Percentiles rank a stretch among this genome's conserved stretches.
Conservation (phyloP, 352 stramenopile species). For the Pythium brassicae region DNA sequence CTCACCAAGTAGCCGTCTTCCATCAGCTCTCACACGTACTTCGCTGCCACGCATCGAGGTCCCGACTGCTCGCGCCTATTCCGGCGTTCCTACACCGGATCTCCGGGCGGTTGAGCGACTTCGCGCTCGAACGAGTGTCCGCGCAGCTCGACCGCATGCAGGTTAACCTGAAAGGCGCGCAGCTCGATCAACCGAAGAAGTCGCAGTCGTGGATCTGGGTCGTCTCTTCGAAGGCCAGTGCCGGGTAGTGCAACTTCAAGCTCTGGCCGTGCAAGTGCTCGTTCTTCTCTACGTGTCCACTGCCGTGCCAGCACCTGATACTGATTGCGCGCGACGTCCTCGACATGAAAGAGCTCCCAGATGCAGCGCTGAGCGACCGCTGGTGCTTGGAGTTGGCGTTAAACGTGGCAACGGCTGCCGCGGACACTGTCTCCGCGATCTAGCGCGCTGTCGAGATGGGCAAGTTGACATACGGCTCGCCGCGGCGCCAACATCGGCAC, state of each 20-base stretch:
- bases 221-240: not conserved
- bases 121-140: not conserved
- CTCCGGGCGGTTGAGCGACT: not conserved
- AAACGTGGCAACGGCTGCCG: no score
- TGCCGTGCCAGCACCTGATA: constrained; percentile 2
- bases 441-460: no score
- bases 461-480: no score
- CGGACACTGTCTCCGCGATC: no score
- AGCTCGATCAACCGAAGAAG: not conserved
- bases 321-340: not conserved
- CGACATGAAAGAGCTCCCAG: not conserved
- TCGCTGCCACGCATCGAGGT: not conserved
- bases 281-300: not conserved
- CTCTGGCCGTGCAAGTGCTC: no score
- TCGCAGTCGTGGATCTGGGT: not conserved
- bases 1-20: constrained; percentile 13
- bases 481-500: no score
- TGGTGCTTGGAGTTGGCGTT: no score
- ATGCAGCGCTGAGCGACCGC: not conserved
- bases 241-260: not conserved
- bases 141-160: not conserved
- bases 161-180: not conserved
- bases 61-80: not conserved
- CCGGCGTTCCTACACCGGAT: not conserved
- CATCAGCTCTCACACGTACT: constrained; percentile 1